Conservation (phyloP, 148 eudicot species). For the Selenicereus undatus region DNA sequence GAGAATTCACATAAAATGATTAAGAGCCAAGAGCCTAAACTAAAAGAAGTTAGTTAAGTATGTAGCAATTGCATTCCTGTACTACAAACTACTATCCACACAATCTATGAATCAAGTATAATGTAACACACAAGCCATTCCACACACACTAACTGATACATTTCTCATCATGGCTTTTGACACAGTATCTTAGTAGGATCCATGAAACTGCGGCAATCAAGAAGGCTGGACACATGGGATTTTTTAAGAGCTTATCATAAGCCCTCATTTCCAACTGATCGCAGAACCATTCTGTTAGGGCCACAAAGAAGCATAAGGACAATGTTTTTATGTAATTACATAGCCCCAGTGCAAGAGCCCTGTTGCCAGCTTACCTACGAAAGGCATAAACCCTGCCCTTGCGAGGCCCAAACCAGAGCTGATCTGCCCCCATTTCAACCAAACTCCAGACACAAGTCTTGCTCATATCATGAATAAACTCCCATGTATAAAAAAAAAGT, state of each 20-base stretch:
- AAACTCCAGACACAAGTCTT: not conserved
- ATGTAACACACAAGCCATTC: too few relatives aligned
- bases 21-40: not conserved
- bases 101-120: too few relatives aligned
- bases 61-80: not conserved
- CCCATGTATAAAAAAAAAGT: too few relatives aligned
- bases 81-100: not conserved
- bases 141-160: too few relatives aligned
- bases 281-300: not conserved
- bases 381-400: not conserved
- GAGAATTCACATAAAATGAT: not conserved
- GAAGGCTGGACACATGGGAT: not conserved
- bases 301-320: not conserved
- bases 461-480: not conserved
- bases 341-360: not conserved
- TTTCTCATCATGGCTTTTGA: too few relatives aligned
- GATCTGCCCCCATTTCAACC: not conserved
- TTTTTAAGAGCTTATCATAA: not conserved
- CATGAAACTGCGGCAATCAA: too few relatives aligned
- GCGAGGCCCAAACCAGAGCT: not conserved
- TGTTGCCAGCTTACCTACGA: not conserved
- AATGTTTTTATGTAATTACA: not conserved
- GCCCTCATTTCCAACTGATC: not conserved
- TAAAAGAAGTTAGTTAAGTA: not conserved
- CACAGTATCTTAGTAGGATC: too few relatives aligned